Base-by-base conservation (phyloP, 768 basidiomycete genomes). In the Suillus luteus region DNA sequence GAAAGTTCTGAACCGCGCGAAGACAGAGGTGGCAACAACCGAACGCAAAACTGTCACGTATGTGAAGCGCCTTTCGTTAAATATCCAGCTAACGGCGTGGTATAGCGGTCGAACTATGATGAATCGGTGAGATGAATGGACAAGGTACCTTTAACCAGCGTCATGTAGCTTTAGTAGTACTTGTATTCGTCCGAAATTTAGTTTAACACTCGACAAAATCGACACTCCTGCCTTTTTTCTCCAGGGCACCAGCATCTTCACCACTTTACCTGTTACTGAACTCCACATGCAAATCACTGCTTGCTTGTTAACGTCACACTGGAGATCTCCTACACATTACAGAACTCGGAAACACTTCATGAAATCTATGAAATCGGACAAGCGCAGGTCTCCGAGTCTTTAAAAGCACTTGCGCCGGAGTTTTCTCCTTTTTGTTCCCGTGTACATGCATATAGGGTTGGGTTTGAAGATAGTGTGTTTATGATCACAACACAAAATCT, bases 41-140 rank as follows among this genome's bases (percentile, higher is more conserved):
- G 95, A 96, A 72, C 83, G 91, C 71, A 99, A 93, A 85, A 99
- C 97, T 9, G 95, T 90, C 37, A 94, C 82, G 94, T 95, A 71
- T 62, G 74, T 74, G 15, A 5, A 15, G 48, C 58, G 14, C n/a
- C 57, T 54, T n/a, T 40, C 17, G 41, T 64, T 37, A 24, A 10
- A 5, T 17, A 24, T 61, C 48, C 35, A 55, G 27, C 64, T 72
- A 48, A 71, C 41, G 37, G 57, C 66, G 62, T 66, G 51, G 35
- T 64, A n/a, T 68, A 87, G 86, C 67, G 86, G 86, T 54, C 80
- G 85, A 70, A 86, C 85, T 11, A 79, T 87, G 81, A 71, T 82
- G 54, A 79, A 78, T 62, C 84, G 86, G 66, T 87, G 74, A 79
- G 27, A 51, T 61, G 49, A 51, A 59, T 22, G 31, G 19, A 62